These are phyloP conservation scores for Cyberlindnera bimundalis DNA, from an alignment of 805 yeast genomes.

Conservation along the genomic window DNA sequence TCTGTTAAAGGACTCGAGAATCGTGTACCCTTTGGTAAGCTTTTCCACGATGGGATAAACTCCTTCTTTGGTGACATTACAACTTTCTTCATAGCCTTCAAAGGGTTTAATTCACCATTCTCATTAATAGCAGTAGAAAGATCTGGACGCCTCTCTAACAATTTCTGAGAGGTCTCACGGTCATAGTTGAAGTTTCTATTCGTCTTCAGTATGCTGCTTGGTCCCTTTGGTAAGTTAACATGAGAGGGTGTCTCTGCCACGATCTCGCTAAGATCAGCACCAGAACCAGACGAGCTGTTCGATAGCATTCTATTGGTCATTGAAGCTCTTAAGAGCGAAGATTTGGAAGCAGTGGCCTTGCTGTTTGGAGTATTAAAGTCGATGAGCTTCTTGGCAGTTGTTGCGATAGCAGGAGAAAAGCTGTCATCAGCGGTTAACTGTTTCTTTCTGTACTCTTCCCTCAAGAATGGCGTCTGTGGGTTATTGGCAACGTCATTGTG, in stretches of 20 bases:
- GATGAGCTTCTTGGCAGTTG: conserved; percentile 14
- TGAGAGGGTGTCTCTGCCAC: conserved; percentile 13
- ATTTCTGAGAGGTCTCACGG: conserved; percentile 17
- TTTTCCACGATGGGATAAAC: conserved; percentile 8
- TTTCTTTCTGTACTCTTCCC: conserved; percentile 17
- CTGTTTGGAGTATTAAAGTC: conserved; percentile 6
- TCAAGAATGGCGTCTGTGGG: conserved; percentile 25
- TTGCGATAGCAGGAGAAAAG: conserved; percentile 16
- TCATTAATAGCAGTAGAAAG: conserved; percentile 22
- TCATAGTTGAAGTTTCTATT: conserved; percentile 17
- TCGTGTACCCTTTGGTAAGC: conserved; percentile 9
- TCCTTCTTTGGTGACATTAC: conserved; percentile 36
- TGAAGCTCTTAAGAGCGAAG: conserved; percentile 7
- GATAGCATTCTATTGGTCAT: conserved; percentile 6
- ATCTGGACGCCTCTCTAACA: conserved; percentile 23
- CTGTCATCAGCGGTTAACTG: neutral
- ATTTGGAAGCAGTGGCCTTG: conserved; percentile 1
- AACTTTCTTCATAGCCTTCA: conserved; percentile 32
- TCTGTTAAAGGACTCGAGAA: conserved; percentile 26
- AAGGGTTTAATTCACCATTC: conserved; percentile 31
- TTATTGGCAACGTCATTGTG: conserved; percentile 20
- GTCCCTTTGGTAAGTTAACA: conserved; percentile 7
- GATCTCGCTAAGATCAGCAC: conserved; percentile 3
- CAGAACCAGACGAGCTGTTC: conserved; percentile 1
- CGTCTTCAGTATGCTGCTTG: conserved; percentile 27